A percentile compares a stretch with the other conserved stretches of the same genome.
Evolutionary conservation across 495 filamentous ascomycete species (phyloP).

Genomic region (Hypoxylon subgilvum): DNA sequence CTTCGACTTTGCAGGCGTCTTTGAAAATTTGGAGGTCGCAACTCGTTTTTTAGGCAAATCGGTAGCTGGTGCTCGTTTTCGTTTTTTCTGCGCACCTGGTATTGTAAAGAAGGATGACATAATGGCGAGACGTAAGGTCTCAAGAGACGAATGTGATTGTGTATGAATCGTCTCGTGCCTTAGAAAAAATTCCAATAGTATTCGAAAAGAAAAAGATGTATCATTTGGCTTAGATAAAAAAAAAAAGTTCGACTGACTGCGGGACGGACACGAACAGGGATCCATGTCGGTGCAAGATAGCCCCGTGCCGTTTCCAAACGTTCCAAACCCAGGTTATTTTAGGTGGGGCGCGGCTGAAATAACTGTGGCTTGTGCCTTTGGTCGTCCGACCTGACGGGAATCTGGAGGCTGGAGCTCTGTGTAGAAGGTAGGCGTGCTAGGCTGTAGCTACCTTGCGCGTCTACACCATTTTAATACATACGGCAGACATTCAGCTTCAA

Average conservation of each 20-base stretch:
- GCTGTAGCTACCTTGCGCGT: constrained; percentile 50
- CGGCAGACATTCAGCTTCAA: constrained; percentile 20
- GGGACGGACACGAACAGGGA: constrained; percentile 36
- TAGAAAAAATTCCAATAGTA: constrained; percentile 33
- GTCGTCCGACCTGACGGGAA: constrained; percentile 25
- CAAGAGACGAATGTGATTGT: constrained; percentile 17
- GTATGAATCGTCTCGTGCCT: constrained; percentile 24
- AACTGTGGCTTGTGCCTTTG: constrained; percentile 31
- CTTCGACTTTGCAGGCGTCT: constrained; percentile 43
- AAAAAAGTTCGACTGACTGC: constrained; percentile 37
- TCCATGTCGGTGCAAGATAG: constrained; percentile 13
- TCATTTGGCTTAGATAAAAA: constrained; percentile 8
- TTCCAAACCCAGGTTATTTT: background rate
- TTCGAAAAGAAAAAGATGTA: constrained; percentile 33
- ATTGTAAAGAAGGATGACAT: constrained; percentile 91
- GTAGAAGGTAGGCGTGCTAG: constrained; percentile 30
- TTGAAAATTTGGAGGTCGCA: constrained; percentile 49
- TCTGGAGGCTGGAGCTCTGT: constrained; percentile 14
- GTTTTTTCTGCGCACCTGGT: constrained; percentile 77
- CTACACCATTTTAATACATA: constrained; percentile 20
- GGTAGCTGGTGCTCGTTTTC: constrained; percentile 62
- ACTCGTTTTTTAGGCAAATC: constrained; percentile 55
- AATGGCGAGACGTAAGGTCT: constrained; percentile 16
- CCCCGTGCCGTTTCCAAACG: background rate
- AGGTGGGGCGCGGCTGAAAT: constrained; percentile 24